Base-by-base conservation (phyloP, 1,284 basidiomycete species). In the Pseudozyma tsukubaensis region DNA sequence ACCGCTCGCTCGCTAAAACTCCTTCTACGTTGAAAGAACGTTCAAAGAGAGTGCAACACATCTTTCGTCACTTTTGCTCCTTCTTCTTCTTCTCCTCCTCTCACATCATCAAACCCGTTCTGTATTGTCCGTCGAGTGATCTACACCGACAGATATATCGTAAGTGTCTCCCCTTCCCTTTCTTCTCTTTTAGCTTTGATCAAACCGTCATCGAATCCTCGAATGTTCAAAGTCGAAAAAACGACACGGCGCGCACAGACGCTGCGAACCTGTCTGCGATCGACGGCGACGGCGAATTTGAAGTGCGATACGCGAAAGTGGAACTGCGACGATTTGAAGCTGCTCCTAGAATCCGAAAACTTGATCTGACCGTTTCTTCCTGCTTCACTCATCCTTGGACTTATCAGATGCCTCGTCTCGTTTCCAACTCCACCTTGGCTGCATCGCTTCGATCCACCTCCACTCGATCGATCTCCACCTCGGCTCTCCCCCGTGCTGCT, bases 391-490 rank as follows among this genome's bases (percentile, higher is more conserved):
- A n/a, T 2, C 24, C 5, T 44, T 12, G 1, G 3, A 29, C 6
- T 3, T 29, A 18, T 21, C 49, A 77, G 75, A 78, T 78, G 76
- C 76, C 72, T 72, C 72, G 76, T 24, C 76, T 78, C 56, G 64
- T 75, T 37, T 72, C 76, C 13, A 54, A 70, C 57, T 67, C 76
- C 47, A 75, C 67, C 40, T 49, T 72, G 61, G 72, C 76, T 65
- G 60, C 72, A 54, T 65, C 76, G 60, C 62, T 75, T 67, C 65
- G 72, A 68, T 58, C 72, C 43, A 61, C 66, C 59, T 71, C 76
- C 44, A 50, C 68, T 60, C 68, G 72, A 57, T 72, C 76, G 55
- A 71, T 72, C 72, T 70, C 71, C 59, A 72, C 70, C 57, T 72
- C 71, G 29, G 62, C 68, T 54, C 50, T 67, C 29, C 61, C 73